A percentile compares a stretch with the other conserved stretches of the same genome.
Conservation (phyloP, 169 alveolate species). For the Plasmodium cynomolgi region DNA sequence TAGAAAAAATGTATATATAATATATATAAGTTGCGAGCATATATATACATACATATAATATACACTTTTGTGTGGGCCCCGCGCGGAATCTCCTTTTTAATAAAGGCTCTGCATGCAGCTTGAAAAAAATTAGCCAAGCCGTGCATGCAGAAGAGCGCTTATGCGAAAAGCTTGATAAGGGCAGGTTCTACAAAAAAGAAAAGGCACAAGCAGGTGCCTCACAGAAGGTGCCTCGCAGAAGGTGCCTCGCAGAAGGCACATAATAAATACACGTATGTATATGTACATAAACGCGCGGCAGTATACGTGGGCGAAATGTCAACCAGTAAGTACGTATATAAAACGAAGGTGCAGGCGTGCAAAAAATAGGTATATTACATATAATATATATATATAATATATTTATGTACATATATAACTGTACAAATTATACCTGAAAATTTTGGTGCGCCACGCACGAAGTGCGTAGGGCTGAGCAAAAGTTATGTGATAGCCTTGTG, state of each 20-base stretch:
- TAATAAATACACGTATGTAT: conserved; percentile 22
- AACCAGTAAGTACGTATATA: background rate
- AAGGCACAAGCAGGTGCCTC: background rate
- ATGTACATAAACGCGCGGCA: background rate
- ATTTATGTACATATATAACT: background rate
- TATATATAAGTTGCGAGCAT: background rate
- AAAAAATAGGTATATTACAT: background rate
- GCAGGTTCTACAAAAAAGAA: conserved; percentile 25
- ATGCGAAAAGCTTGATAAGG: conserved; percentile 6
- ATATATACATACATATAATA: background rate
- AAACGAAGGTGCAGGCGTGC: background rate
- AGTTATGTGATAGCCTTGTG: background rate
- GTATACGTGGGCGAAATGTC: background rate
- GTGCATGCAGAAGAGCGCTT: conserved; percentile 55
- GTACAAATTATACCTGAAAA: background rate
- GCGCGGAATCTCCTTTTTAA: background rate
- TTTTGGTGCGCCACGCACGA: background rate
- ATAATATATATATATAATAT: background rate
- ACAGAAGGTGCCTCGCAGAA: background rate
- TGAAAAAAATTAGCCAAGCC: background rate
- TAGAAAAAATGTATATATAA: background rate
- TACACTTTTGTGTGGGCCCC: background rate
- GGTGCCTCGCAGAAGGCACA: background rate
- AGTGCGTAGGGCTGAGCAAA: background rate
- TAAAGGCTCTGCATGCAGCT: conserved; percentile 1